phyloP scores from a whole-genome alignment of 768 basidiomycete species.

The Amanita polypyramis region DNA sequence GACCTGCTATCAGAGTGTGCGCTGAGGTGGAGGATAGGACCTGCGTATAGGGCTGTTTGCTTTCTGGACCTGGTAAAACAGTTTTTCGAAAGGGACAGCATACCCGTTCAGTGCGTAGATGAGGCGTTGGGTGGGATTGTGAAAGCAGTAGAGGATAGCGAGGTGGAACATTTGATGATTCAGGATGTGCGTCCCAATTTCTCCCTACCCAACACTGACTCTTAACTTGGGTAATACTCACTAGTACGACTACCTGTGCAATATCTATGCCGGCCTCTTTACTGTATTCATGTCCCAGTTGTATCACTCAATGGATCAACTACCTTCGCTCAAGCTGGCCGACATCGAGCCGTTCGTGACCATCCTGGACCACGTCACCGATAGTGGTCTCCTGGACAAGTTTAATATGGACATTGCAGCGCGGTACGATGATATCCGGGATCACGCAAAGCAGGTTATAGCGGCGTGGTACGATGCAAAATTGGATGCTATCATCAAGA shows the following conservation, averaged over 20 bases:
- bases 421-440: slow-evolving; percentile 58
- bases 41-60: slow-evolving; percentile 64
- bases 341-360: slow-evolving; percentile 56
- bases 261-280: slow-evolving; percentile 64
- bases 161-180: slow-evolving; percentile 66
- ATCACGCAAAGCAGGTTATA: slow-evolving; percentile 49
- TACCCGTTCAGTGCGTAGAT: slow-evolving; percentile 90
- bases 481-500: slow-evolving; percentile 50
- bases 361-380: slow-evolving; percentile 62
- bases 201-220: slow-evolving; percentile 6
- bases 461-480: slow-evolving; percentile 52
- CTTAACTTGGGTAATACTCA: slow-evolving; percentile 6
- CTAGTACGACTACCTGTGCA: slow-evolving; percentile 61
- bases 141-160: slow-evolving; percentile 60
- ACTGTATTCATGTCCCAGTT: slow-evolving; percentile 78
- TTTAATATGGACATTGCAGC: slow-evolving; percentile 66
- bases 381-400: slow-evolving; percentile 59
- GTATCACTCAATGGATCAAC: slow-evolving; percentile 72
- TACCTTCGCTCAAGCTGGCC: slow-evolving; percentile 64
- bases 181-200: slow-evolving; percentile 57
- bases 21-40: slow-evolving; percentile 79
- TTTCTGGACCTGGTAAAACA: slow-evolving; percentile 82
- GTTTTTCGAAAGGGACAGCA: slow-evolving; percentile 81
- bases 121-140: slow-evolving; percentile 74
- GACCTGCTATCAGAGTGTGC: slow-evolving; percentile 85